These are phyloP conservation scores for Magnolia officinalis DNA, from an alignment of 164 flowering plant species.

Conservation along the genomic window DNA sequence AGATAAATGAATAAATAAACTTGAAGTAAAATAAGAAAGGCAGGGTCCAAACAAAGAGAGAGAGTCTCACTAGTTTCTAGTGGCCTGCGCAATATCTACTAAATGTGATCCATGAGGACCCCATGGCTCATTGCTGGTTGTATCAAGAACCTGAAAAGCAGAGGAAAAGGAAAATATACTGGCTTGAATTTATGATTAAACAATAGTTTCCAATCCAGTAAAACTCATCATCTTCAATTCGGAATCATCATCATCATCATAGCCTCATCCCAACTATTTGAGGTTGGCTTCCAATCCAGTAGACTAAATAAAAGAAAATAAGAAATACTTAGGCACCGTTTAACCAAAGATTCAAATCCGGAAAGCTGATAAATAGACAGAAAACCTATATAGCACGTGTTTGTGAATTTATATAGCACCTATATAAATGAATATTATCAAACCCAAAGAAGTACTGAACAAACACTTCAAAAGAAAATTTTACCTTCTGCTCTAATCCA, in stretches of 20 bases:
- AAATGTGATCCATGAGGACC: slow-evolving; percentile 98
- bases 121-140: slow-evolving; percentile 99
- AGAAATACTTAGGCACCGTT: neutral
- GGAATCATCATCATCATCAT: neutral
- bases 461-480: neutral
- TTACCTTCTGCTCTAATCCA: slow-evolving; percentile 92
- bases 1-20: slow-evolving; percentile 2
- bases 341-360: neutral
- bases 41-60: neutral
- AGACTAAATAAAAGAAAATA: neutral
- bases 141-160: slow-evolving; percentile 80
- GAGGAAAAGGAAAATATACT: neutral
- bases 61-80: slow-evolving; percentile 72
- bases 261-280: neutral
- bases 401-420: too few species aligned
- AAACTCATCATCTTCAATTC: neutral
- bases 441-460: neutral
- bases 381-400: neutral
- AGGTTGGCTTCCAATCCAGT: neutral
- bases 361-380: neutral
- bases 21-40: slow-evolving; percentile 3
- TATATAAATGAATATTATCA: too few species aligned
- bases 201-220: neutral
- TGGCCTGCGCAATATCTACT: slow-evolving; percentile 95
- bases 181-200: neutral